phyloP scores from a whole-genome alignment of 2,329 filamentous ascomycete species.

The Fusarium hainanense region DNA sequence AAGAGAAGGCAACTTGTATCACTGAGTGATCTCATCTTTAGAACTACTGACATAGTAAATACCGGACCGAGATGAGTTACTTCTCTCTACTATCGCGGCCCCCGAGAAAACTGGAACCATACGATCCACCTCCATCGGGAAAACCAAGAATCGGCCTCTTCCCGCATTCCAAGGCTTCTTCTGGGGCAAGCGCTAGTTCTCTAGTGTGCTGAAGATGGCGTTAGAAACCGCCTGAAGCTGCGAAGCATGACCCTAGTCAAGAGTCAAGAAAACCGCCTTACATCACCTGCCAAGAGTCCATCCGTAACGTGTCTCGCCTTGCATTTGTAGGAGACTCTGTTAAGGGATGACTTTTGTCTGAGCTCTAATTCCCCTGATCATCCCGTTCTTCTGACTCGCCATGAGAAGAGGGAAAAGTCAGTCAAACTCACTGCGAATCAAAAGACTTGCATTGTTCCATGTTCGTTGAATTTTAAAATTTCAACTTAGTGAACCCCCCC shows the following conservation, averaged over 20 bases:
- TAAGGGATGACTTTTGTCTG: slow-evolving; percentile 8
- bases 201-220: slow-evolving; percentile 33
- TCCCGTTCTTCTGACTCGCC: slow-evolving; percentile 33
- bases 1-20: background rate
- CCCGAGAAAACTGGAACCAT: slow-evolving; percentile 32
- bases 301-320: slow-evolving; percentile 10
- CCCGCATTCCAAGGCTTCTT: slow-evolving; percentile 40
- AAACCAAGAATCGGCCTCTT: slow-evolving; percentile 30
- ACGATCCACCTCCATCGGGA: slow-evolving; percentile 23
- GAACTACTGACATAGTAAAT: background rate
- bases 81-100: slow-evolving; percentile 24
- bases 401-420: background rate
- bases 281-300: slow-evolving; percentile 23
- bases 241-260: slow-evolving; percentile 13
- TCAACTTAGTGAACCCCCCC: slow-evolving; percentile 6
- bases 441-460: background rate
- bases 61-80: background rate
- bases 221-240: slow-evolving; percentile 8
- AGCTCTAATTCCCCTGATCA: slow-evolving; percentile 28
- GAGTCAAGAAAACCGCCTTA: slow-evolving; percentile 11
- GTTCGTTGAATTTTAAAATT: background rate
- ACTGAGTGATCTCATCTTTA: background rate
- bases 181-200: slow-evolving; percentile 28
- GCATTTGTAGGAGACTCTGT: background rate
- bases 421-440: background rate